Evolutionary conservation across 805 yeast genomes (phyloP).

Genomic region (Groenewaldozyma tartarivorans): DNA sequence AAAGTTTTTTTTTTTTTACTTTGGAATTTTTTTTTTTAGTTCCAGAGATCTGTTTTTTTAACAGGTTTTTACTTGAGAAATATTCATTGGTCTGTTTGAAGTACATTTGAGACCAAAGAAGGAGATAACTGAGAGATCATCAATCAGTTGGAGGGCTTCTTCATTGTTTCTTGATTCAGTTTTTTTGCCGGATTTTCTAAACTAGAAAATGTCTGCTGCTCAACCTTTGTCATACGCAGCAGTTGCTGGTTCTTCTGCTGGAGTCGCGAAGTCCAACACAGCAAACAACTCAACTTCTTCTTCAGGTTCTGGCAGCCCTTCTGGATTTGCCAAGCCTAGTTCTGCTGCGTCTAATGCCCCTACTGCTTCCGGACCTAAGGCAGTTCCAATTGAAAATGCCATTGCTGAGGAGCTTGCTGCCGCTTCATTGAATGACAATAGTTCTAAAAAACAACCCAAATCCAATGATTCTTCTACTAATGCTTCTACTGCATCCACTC

Average conservation of each 20-base stretch:
- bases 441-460: too few relatives aligned
- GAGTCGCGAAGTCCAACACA: not conserved
- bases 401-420: constrained; percentile 5
- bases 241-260: constrained; percentile 14
- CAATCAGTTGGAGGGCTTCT: too few relatives aligned
- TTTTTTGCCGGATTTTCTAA: too few relatives aligned
- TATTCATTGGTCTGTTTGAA: too few relatives aligned
- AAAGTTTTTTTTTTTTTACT: too few relatives aligned
- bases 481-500: constrained; percentile 16
- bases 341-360: constrained; percentile 7
- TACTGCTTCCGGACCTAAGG: constrained; percentile 7
- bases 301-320: constrained; percentile 2
- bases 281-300: constrained; percentile 1
- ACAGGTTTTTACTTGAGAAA: too few relatives aligned
- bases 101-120: too few relatives aligned
- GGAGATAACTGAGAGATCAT: too few relatives aligned
- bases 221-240: constrained; percentile 18
- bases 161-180: too few relatives aligned
- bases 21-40: too few relatives aligned
- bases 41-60: too few relatives aligned
- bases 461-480: constrained; percentile 12
- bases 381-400: constrained; percentile 2
- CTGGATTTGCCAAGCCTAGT: constrained; percentile 5
- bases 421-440: too few relatives aligned
- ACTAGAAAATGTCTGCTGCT: constrained; percentile 11